A percentile compares a stretch with the other conserved stretches of the same genome.
Conservation (phyloP, 1,284 basidiomycete genomes). For the Gymnopus androsaceus region DNA sequence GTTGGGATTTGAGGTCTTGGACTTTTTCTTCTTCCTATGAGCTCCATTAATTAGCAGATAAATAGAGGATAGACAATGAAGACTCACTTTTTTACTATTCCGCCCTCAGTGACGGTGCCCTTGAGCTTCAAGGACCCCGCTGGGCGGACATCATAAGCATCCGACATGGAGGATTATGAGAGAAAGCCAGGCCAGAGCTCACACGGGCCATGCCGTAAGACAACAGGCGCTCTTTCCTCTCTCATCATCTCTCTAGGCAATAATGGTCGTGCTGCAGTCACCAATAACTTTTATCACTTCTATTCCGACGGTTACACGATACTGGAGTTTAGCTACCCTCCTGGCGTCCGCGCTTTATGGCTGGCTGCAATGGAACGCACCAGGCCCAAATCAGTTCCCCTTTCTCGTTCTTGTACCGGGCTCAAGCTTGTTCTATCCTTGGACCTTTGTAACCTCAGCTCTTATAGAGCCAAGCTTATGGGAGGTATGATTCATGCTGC, state of each 20-base stretch:
- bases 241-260: constrained; percentile 9
- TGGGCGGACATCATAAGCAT: constrained; percentile 79
- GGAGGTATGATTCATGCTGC: constrained; percentile 61
- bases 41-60: constrained; percentile 19
- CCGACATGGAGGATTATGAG: constrained; percentile 58
- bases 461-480: constrained; percentile 85
- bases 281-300: constrained; percentile 68
- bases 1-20: constrained; percentile 52
- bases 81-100: constrained; percentile 79
- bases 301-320: constrained; percentile 79
- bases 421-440: constrained; percentile 83
- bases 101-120: constrained; percentile 75
- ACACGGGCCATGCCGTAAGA: neutral
- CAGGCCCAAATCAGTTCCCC: constrained; percentile 45
- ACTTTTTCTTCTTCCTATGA: constrained; percentile 85
- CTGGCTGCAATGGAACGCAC: constrained; percentile 59
- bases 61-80: neutral
- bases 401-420: constrained; percentile 89
- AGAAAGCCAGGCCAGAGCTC: constrained; percentile 16
- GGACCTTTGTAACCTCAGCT: constrained; percentile 87
- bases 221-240: constrained; percentile 7
- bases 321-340: constrained; percentile 72
- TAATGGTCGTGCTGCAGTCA: constrained; percentile 75
- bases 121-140: constrained; percentile 92
- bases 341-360: constrained; percentile 65